Conservation (phyloP, 2,329 filamentous ascomycete species). For the Ophiostoma piceae region DNA sequence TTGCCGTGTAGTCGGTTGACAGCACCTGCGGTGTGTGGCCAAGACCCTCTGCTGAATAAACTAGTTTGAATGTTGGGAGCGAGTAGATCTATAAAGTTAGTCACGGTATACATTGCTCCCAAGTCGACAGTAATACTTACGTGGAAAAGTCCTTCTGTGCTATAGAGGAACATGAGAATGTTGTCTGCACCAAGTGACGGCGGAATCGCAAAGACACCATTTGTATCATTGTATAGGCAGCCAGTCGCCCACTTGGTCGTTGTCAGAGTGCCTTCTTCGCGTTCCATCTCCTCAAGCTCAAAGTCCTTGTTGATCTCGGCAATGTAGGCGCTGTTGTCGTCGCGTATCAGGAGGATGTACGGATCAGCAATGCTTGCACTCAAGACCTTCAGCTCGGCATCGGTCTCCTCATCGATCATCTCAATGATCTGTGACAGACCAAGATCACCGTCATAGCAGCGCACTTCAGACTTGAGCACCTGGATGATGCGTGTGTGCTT, state of each 20-base stretch:
- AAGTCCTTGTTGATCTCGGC: slow-evolving; percentile 74
- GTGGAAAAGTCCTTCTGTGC: slow-evolving; percentile 65
- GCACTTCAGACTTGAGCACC: slow-evolving; percentile 76
- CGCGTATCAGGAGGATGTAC: slow-evolving; percentile 74
- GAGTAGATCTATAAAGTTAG: slow-evolving; percentile 55
- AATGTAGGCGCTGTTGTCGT: slow-evolving; percentile 75
- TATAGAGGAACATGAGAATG: slow-evolving; percentile 72
- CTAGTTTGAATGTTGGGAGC: slow-evolving; percentile 65
- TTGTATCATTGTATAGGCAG: slow-evolving; percentile 70
- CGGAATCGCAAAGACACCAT: slow-evolving; percentile 47
- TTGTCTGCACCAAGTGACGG: slow-evolving; percentile 40
- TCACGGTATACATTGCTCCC: not conserved
- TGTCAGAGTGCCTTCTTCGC: slow-evolving; percentile 51
- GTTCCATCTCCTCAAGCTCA: slow-evolving; percentile 77
- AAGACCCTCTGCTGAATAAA: slow-evolving; percentile 72
- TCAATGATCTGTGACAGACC: slow-evolving; percentile 86
- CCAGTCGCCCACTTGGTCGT: slow-evolving; percentile 74
- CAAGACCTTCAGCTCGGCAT: slow-evolving; percentile 70
- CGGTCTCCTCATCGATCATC: slow-evolving; percentile 86
- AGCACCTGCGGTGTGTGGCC: slow-evolving; percentile 72
- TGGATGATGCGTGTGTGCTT: slow-evolving; percentile 78
- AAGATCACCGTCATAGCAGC: slow-evolving; percentile 86
- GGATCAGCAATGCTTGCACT: slow-evolving; percentile 82
- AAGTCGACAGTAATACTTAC: slow-evolving; percentile 39
- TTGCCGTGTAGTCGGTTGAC: slow-evolving; percentile 62